Conservation (phyloP, 2,329 filamentous ascomycete genomes). For the Calonectria pseudoturangicola region DNA sequence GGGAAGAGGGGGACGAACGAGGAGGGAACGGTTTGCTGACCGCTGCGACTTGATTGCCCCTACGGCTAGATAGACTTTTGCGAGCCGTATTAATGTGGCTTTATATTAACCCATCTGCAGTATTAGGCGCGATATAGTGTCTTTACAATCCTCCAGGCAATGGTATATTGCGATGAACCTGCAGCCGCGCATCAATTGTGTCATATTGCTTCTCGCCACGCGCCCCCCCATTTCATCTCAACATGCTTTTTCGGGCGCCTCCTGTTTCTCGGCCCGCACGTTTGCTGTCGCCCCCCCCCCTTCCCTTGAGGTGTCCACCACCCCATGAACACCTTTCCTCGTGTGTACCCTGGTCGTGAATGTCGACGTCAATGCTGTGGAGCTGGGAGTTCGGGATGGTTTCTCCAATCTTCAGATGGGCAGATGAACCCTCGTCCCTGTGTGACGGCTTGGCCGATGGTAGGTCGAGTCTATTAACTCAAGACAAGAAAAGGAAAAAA, state of each 20-base stretch:
- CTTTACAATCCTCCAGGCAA: too few relatives aligned
- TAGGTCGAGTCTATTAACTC: background rate
- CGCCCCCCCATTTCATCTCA: background rate
- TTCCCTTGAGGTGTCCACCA: background rate
- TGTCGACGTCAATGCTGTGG: background rate
- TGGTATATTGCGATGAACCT: background rate
- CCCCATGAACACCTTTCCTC: background rate
- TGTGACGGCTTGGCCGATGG: background rate
- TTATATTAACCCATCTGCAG: background rate
- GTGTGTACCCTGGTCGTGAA: background rate
- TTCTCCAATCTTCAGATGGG: background rate
- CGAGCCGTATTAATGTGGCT: background rate
- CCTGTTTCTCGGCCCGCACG: conserved; percentile 5
- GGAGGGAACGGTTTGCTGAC: background rate
- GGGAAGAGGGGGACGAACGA: too few relatives aligned
- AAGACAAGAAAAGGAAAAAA: too few relatives aligned
- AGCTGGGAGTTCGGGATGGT: background rate
- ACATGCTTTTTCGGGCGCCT: background rate
- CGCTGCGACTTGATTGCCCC: background rate
- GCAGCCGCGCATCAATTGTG: background rate
- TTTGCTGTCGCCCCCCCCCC: background rate
- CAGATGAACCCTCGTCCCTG: background rate
- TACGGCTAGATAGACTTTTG: conserved; percentile 1
- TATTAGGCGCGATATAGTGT: background rate
- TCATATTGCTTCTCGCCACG: conserved; percentile 12